Evolutionary conservation across 306 rosid species (phyloP).

Genomic region (Begonia peltatifolia): DNA sequence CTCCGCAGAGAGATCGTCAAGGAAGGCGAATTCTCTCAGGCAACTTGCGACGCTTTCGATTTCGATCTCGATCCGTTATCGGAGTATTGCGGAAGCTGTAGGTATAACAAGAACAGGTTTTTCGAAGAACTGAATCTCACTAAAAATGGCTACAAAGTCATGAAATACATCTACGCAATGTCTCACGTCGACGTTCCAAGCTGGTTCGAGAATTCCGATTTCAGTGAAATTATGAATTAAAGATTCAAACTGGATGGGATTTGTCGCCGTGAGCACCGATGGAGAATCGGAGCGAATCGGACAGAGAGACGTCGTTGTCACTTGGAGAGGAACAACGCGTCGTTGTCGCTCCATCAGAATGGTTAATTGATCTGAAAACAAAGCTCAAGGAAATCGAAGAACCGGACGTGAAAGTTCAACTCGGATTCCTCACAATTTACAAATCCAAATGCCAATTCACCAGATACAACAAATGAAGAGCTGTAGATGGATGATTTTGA

Average conservation of each 20-base stretch:
- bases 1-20: slow-evolving; percentile 47
- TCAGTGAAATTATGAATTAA: slow-evolving; percentile 37
- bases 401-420: slow-evolving; percentile 41
- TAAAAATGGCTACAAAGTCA: slow-evolving; percentile 29
- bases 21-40: slow-evolving; percentile 60
- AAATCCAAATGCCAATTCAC: slow-evolving; percentile 29
- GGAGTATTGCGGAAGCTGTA: slow-evolving; percentile 47
- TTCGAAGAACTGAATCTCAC: slow-evolving; percentile 25
- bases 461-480: slow-evolving; percentile 48
- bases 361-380: slow-evolving; percentile 47
- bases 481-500: not conserved
- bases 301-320: slow-evolving; percentile 40
- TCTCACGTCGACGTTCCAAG: slow-evolving; percentile 38
- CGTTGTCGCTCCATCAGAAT: slow-evolving; percentile 48
- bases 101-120: slow-evolving; percentile 24
- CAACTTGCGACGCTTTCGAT: slow-evolving; percentile 62
- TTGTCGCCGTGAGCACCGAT: slow-evolving; percentile 33
- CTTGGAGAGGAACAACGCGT: slow-evolving; percentile 67
- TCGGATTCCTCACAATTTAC: slow-evolving; percentile 47
- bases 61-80: slow-evolving; percentile 29
- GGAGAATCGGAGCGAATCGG: slow-evolving; percentile 42
- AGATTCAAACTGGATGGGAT: slow-evolving; percentile 64
- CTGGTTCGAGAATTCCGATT: slow-evolving; percentile 45
- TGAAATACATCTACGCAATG: slow-evolving; percentile 44
- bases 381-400: slow-evolving; percentile 30